Evolutionary conservation across 2,329 filamentous ascomycete genomes (phyloP).

Genomic region (Cercospora sp.): DNA sequence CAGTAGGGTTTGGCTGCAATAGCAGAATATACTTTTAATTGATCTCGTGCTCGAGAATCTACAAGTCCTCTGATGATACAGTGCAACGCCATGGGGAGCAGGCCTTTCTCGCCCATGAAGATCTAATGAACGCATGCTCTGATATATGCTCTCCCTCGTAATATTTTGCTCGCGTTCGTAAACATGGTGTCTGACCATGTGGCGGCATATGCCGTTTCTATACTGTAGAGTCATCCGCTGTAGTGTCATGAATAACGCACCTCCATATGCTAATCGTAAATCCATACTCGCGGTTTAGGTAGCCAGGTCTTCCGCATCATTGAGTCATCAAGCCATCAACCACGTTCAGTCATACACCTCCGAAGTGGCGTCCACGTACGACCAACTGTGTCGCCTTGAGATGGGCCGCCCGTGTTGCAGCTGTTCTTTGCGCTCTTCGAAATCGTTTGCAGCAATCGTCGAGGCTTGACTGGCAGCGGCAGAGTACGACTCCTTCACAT

Average conservation of each 20-base stretch:
- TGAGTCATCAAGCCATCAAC: neutral
- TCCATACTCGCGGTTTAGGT: neutral
- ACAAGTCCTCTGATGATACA: neutral
- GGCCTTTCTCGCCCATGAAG: neutral
- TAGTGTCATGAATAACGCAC: neutral
- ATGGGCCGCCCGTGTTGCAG: slow-evolving; percentile 1
- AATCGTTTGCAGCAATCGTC: neutral
- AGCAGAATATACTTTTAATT: neutral
- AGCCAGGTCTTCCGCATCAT: neutral
- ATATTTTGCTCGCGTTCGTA: neutral
- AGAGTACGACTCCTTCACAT: slow-evolving; percentile 16
- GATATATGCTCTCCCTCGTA: neutral
- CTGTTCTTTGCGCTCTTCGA: neutral
- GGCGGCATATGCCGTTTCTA: neutral
- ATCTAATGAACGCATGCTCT: neutral
- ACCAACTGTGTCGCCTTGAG: slow-evolving; percentile 5
- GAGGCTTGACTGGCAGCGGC: slow-evolving; percentile 4
- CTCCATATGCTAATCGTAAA: neutral
- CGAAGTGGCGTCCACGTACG: neutral
- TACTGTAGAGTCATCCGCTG: neutral
- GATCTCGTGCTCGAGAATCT: neutral
- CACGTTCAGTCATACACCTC: neutral
- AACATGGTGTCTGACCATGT: neutral
- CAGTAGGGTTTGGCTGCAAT: neutral
- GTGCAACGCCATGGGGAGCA: neutral